phyloP scores from a whole-genome alignment of 345 rosid species.

The Raphanus sativus region DNA sequence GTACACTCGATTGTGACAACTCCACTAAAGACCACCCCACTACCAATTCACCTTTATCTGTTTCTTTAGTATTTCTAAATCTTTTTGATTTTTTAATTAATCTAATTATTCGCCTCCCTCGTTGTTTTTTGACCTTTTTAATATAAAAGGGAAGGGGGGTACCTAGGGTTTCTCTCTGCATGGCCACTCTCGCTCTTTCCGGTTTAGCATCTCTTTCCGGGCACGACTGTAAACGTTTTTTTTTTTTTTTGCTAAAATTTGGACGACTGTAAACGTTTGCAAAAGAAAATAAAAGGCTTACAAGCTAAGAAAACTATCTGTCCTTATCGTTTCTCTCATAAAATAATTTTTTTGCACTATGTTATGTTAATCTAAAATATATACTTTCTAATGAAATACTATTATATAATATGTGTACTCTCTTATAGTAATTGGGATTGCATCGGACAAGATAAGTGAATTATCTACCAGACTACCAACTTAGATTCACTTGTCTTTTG shows the following conservation, averaged over 20 bases:
- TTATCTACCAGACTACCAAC: conserved; percentile 10
- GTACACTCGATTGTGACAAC: conserved; percentile 46
- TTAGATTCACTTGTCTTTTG: conserved; percentile 22
- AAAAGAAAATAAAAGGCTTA: conserved; percentile 26
- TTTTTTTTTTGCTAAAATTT: too few relatives aligned
- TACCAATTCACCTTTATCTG: conserved; percentile 37
- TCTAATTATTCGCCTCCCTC: conserved; percentile 25
- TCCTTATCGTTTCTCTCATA: conserved; percentile 28
- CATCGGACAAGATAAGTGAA: conserved; percentile 23
- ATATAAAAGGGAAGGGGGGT: conserved; percentile 15
- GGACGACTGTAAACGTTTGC: conserved; percentile 25
- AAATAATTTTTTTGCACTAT: background rate
- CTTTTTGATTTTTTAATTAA: conserved; percentile 22
- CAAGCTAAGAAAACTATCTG: conserved; percentile 37
- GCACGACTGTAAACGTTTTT: conserved; percentile 25
- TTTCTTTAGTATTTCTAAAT: conserved; percentile 25
- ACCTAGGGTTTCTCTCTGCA: conserved; percentile 42
- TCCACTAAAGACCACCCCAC: conserved; percentile 47
- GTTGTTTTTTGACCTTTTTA: conserved; percentile 28
- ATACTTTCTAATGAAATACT: conserved; percentile 1
- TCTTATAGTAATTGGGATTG: conserved; percentile 8
- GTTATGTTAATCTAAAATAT: background rate
- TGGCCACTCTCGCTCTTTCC: conserved; percentile 38
- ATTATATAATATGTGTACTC: background rate
- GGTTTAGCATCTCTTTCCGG: conserved; percentile 24